Evolutionary conservation across 2,329 filamentous ascomycete species (phyloP).

Genomic region (Bipolaris cookei): DNA sequence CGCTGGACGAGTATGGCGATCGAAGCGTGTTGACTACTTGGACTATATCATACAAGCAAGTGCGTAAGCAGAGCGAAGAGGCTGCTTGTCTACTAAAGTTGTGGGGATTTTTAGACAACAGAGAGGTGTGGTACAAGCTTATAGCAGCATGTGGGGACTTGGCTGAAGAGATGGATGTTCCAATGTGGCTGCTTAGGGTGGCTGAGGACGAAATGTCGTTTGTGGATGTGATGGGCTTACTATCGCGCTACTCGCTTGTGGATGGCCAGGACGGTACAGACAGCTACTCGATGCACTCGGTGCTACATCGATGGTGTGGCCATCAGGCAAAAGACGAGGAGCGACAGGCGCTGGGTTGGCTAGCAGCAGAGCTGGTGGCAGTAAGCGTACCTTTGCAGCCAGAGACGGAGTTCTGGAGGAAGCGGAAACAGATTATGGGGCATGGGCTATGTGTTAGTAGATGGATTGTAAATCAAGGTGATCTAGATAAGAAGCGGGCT

Average conservation of each 20-base stretch:
- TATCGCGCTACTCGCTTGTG: constrained; percentile 29
- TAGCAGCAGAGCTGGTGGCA: constrained; percentile 18
- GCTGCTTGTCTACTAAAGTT: constrained; percentile 33
- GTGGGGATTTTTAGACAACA: constrained; percentile 29
- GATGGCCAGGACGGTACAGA: constrained; percentile 17
- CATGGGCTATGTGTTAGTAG: constrained; percentile 14
- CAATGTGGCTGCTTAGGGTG: constrained; percentile 14
- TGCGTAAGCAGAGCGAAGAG: too few species aligned
- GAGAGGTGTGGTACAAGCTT: constrained; percentile 34
- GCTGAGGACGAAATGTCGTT: constrained; percentile 23
- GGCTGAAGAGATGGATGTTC: constrained; percentile 4
- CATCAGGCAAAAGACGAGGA: constrained; percentile 4
- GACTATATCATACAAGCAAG: too few species aligned
- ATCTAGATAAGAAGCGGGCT: neutral
- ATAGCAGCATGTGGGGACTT: constrained; percentile 13
- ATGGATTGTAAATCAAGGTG: constrained; percentile 3
- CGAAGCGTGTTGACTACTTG: too few species aligned
- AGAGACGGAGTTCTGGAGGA: constrained; percentile 17
- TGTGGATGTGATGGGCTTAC: constrained; percentile 18
- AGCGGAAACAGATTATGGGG: constrained; percentile 16
- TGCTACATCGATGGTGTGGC: constrained; percentile 22
- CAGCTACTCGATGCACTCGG: constrained; percentile 25
- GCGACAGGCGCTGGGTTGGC: constrained; percentile 9
- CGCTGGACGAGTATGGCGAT: too few species aligned
- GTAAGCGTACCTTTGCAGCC: constrained; percentile 12